These are phyloP conservation scores for Elymus sibiricus DNA, from an alignment of 176 grass and related monocot genomes.

Conservation along the genomic window DNA sequence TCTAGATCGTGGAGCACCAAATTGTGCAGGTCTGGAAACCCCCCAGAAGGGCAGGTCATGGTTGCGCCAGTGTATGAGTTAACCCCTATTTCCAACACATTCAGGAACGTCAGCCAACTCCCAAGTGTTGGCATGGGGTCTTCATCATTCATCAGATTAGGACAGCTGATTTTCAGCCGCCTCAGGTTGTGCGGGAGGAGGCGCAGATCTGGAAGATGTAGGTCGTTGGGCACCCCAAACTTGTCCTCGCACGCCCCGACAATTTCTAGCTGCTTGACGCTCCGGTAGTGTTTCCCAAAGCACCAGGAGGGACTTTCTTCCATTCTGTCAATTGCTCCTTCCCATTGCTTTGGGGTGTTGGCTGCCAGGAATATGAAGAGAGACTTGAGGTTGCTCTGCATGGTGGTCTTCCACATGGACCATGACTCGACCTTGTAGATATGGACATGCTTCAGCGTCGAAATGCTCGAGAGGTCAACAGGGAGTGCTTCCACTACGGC, in stretches of 20 bases:
- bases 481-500: neutral
- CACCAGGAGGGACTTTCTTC: neutral
- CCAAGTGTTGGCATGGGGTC: slow-evolving; percentile 13
- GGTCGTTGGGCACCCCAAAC: neutral
- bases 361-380: neutral
- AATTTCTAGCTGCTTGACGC: neutral
- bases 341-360: slow-evolving; percentile 1
- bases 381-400: neutral
- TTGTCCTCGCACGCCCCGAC: neutral
- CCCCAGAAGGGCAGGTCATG: slow-evolving; percentile 21
- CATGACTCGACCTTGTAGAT: slow-evolving; percentile 9
- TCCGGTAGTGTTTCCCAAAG: neutral
- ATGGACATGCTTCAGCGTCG: neutral
- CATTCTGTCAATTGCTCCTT: neutral
- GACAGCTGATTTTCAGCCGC: slow-evolving; percentile 2
- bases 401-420: neutral
- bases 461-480: neutral
- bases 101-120: neutral
- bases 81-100: slow-evolving; percentile 16
- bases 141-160: slow-evolving; percentile 27
- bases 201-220: neutral
- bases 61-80: neutral
- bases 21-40: neutral
- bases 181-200: neutral
- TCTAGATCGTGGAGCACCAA: slow-evolving; percentile 1